phyloP scores from a whole-genome alignment of 2,329 filamentous ascomycete species.

The Sclerotinia trifoliorum region DNA sequence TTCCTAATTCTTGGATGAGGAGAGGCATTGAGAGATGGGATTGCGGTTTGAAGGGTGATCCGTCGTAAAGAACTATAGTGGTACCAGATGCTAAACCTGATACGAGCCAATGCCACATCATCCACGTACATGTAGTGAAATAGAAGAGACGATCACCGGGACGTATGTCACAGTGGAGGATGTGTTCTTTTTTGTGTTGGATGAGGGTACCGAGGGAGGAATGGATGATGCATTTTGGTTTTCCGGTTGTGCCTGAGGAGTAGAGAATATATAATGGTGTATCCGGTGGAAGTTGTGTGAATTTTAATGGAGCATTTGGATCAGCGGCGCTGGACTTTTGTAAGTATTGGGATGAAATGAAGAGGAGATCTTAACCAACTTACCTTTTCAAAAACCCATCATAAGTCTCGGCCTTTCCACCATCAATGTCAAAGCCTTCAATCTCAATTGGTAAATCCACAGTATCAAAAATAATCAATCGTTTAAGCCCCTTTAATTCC shows the following conservation, averaged over 20 bases:
- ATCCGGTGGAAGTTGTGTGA: constrained; percentile 76
- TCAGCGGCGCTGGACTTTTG: constrained; percentile 34
- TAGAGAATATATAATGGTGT: constrained; percentile 94
- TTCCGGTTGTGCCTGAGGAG: constrained; percentile 82
- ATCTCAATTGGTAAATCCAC: constrained; percentile 44
- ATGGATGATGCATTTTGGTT: constrained; percentile 93
- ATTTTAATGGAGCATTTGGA: constrained; percentile 50
- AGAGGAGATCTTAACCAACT: constrained; percentile 6
- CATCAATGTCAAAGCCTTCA: constrained; percentile 27
- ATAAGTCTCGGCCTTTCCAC: constrained; percentile 44
- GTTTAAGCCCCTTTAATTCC: constrained; percentile 60
- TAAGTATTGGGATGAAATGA: constrained; percentile 29
- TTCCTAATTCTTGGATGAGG: constrained; percentile 74
- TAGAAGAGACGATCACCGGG: constrained; percentile 78
- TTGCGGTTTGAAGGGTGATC: constrained; percentile 80
- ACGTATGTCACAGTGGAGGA: constrained; percentile 78
- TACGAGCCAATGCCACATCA: constrained; percentile 99
- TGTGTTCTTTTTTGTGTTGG: constrained; percentile 96
- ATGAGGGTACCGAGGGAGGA: constrained; percentile 85
- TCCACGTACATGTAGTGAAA: constrained; percentile 95
- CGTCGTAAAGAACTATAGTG: constrained; percentile 85
- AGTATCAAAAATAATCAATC: constrained; percentile 73
- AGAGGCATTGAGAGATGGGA: constrained; percentile 79
- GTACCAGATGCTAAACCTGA: constrained; percentile 80
- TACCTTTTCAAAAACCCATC: constrained; percentile 45